phyloP scores from a whole-genome alignment of 345 rosid genomes.

The Odontarrhena argentea region DNA sequence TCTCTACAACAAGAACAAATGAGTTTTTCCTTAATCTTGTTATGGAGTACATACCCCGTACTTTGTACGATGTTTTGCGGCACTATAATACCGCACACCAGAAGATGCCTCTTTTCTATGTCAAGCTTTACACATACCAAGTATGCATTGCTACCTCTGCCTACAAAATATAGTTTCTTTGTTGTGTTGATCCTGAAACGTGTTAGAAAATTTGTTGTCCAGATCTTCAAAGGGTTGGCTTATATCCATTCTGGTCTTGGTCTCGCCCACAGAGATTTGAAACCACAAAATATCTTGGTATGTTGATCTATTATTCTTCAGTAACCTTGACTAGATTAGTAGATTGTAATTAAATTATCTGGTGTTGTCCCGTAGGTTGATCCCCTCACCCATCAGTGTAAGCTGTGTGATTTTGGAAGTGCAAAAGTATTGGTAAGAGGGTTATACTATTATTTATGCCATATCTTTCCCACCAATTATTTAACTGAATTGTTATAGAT shows the following conservation, averaged over 20 bases:
- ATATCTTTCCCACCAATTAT: neutral
- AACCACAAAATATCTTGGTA: slow-evolving; percentile 97
- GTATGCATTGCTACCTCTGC: slow-evolving; percentile 41
- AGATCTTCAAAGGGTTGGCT: slow-evolving; percentile 65
- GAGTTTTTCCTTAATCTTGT: slow-evolving; percentile 80
- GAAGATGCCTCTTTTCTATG: slow-evolving; percentile 78
- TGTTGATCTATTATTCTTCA: slow-evolving; percentile 17
- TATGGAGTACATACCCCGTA: slow-evolving; percentile 86
- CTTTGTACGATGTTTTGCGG: slow-evolving; percentile 62
- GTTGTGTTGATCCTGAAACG: slow-evolving; percentile 22
- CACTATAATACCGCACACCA: slow-evolving; percentile 65
- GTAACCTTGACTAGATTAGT: neutral
- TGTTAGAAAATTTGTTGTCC: slow-evolving; percentile 35
- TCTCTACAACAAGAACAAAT: slow-evolving; percentile 72
- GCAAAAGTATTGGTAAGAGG: slow-evolving; percentile 75
- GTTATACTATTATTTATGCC: neutral
- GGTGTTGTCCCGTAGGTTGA: slow-evolving; percentile 57
- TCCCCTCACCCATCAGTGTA: slow-evolving; percentile 81
- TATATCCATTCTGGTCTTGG: slow-evolving; percentile 82
- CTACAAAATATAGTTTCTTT: slow-evolving; percentile 1
- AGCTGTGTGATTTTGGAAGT: slow-evolving; percentile 85
- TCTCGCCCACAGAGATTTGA: slow-evolving; percentile 89
- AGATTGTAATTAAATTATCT: slow-evolving; percentile 11
- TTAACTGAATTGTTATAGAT: too few species aligned
- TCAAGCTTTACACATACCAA: slow-evolving; percentile 80